These are phyloP conservation scores for Neurospora tetraspora DNA, from an alignment of 495 filamentous ascomycete species.

Conservation along the genomic window DNA sequence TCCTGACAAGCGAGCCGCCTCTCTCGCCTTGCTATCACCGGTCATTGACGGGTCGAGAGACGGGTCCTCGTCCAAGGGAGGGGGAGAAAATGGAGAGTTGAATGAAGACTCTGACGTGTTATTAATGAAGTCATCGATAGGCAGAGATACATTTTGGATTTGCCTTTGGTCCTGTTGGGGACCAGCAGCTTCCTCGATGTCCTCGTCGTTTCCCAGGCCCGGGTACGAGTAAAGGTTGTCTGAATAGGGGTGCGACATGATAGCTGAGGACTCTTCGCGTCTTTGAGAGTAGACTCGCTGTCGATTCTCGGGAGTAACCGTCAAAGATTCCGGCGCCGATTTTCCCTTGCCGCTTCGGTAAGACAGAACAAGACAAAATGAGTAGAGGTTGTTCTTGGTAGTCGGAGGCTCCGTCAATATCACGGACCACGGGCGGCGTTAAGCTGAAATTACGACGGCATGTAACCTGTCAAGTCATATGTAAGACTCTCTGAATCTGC, in stretches of 20 bases:
- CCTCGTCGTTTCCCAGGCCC: constrained; percentile 25
- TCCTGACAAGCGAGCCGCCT: constrained; percentile 18
- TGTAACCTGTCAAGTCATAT: neutral
- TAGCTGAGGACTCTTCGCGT: neutral
- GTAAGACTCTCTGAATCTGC: neutral
- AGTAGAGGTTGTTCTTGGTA: neutral
- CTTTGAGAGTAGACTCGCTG: neutral
- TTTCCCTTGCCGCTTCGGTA: neutral
- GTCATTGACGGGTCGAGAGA: constrained; percentile 11
- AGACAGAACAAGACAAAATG: neutral
- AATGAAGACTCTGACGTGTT: neutral
- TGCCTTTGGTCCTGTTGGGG: neutral
- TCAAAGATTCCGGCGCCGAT: neutral
- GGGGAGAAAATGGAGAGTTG: neutral
- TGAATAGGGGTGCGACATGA: constrained; percentile 24
- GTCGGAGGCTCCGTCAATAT: neutral
- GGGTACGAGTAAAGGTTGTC: constrained; percentile 34
- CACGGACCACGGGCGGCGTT: neutral
- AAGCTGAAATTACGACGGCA: neutral
- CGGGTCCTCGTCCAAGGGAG: neutral
- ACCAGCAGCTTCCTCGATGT: constrained; percentile 11
- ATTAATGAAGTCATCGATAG: neutral
- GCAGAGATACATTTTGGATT: neutral
- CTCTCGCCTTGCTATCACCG: constrained; percentile 30
- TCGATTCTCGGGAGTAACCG: neutral